These are phyloP conservation scores for Chalciporus pseudorubinellus DNA, from an alignment of 768 basidiomycete species.

Conservation along the genomic window DNA sequence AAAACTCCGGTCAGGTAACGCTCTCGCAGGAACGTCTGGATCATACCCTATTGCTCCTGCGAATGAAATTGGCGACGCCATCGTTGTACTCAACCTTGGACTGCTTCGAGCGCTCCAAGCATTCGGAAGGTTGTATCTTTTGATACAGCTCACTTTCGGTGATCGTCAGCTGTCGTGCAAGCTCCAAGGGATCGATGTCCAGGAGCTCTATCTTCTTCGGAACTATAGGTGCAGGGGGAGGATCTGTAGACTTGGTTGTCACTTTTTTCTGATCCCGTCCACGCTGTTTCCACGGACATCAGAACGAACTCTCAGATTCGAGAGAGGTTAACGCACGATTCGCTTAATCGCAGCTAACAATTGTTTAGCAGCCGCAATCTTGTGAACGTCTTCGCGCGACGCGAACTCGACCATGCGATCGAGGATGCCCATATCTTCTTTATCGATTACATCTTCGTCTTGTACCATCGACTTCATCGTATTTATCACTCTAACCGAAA, in stretches of 20 bases:
- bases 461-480: constrained; percentile 60
- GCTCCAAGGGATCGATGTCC: constrained; percentile 62
- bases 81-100: constrained; percentile 42
- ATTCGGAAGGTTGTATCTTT: constrained; percentile 60
- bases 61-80: constrained; percentile 57
- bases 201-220: constrained; percentile 49
- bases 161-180: constrained; percentile 68
- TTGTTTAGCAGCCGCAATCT: constrained; percentile 46
- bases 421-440: constrained; percentile 51
- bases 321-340: constrained; percentile 37
- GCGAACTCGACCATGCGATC: constrained; percentile 54
- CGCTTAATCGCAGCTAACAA: constrained; percentile 49
- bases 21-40: not conserved
- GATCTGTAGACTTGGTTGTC: constrained; percentile 33
- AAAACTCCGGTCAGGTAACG: not conserved
- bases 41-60: constrained; percentile 51
- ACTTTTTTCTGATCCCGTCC: constrained; percentile 36
- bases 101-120: constrained; percentile 54
- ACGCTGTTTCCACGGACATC: constrained; percentile 13
- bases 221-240: constrained; percentile 51
- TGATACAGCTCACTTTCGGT: constrained; percentile 59
- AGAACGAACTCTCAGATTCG: not conserved
- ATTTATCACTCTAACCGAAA: constrained; percentile 56
- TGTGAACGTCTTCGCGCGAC: constrained; percentile 39
- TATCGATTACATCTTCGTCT: constrained; percentile 51